Evolutionary conservation across 768 basidiomycete genomes (phyloP).

Genomic region (Butyriboletus loyo): DNA sequence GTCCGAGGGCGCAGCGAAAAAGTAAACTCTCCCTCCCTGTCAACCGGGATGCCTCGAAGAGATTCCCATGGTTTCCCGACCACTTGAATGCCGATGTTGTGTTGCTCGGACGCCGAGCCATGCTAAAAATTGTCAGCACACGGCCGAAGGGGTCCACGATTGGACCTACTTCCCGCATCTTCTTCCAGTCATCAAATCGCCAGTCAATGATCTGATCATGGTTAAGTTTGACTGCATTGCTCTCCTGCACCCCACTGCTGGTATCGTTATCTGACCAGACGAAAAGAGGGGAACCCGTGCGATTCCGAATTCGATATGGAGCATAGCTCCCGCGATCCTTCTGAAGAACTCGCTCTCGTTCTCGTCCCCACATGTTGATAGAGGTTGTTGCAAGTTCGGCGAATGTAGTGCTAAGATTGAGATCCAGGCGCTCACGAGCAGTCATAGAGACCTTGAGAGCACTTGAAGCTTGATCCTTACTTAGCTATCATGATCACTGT

Average conservation of each 20-base stretch:
- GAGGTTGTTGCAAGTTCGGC: slow-evolving; percentile 80
- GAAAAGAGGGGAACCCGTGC: slow-evolving; percentile 80
- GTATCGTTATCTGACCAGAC: slow-evolving; percentile 83
- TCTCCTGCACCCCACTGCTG: slow-evolving; percentile 43
- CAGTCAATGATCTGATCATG: slow-evolving; percentile 83
- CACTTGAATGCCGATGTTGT: slow-evolving; percentile 83
- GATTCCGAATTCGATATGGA: slow-evolving; percentile 89
- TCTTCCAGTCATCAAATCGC: slow-evolving; percentile 97
- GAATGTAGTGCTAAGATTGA: slow-evolving; percentile 90
- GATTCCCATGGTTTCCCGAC: slow-evolving; percentile 88
- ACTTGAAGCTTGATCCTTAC: slow-evolving; percentile 47
- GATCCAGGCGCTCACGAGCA: slow-evolving; percentile 80
- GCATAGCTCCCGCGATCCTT: slow-evolving; percentile 86
- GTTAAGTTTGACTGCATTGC: slow-evolving; percentile 55
- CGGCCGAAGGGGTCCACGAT: background rate
- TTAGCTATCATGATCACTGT: slow-evolving; percentile 41
- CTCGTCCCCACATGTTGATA: slow-evolving; percentile 68
- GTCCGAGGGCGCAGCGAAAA: slow-evolving; percentile 81
- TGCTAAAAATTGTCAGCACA: slow-evolving; percentile 32
- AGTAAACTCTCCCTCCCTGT: slow-evolving; percentile 88
- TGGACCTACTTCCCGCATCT: slow-evolving; percentile 77
- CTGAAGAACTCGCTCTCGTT: slow-evolving; percentile 67
- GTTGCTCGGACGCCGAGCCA: slow-evolving; percentile 59
- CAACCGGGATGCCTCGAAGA: slow-evolving; percentile 83
- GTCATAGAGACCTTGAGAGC: slow-evolving; percentile 59